Base-by-base conservation (phyloP, 2,329 filamentous ascomycete species). In the Colletotrichum liriopes region DNA sequence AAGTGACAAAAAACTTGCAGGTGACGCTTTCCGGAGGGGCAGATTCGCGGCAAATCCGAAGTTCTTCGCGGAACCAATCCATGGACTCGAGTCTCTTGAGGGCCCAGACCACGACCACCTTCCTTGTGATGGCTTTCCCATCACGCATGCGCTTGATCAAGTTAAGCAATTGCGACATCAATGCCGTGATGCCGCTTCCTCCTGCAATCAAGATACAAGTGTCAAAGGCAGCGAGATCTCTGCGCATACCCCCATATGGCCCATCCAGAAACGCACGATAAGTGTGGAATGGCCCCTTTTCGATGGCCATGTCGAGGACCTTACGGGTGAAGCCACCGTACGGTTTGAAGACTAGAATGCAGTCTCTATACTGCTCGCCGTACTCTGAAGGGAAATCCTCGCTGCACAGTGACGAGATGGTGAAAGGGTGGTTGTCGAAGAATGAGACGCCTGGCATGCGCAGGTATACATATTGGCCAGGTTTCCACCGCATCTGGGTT, bases 101-200 rank as follows among this genome's bases (percentile, higher is more conserved):
- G 6, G 95, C 92, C 96, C 96, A 98, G n/a, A 98, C 90, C 1
- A 98, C 94, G 20, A 96, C 93, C 6, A 98, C 93, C 75, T 93
- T 94, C 80, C 93, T 94, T 2, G 95, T 98, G 55, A 98, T 94
- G 43, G 96, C 95, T 82, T 98, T 98, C 61, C 94, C 94, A 79
- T 98, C 95, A 71, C 95, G 92, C 93, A 98, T 98, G 71, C 95
- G 92, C 84, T 98, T 98, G 84, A 98, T 97, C n/a, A 98, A 86
- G 76, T 97, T 94, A 29, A 98, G 87, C 2, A 98, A 86, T 79
- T 98, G 95, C 11, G 94, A 97, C 79, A 98, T 94, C 72, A 98
- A 90, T 11, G 96, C 95, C 0, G 96, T 98, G 79, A 98, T 96
- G 35, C 96, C 96, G 76, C 94, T 98, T 54, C 96, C 96, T 60